Evolutionary conservation across 768 basidiomycete species (phyloP), one percentile per base, ranked within the genome.

Genomic region (Suillus decipiens): DNA sequence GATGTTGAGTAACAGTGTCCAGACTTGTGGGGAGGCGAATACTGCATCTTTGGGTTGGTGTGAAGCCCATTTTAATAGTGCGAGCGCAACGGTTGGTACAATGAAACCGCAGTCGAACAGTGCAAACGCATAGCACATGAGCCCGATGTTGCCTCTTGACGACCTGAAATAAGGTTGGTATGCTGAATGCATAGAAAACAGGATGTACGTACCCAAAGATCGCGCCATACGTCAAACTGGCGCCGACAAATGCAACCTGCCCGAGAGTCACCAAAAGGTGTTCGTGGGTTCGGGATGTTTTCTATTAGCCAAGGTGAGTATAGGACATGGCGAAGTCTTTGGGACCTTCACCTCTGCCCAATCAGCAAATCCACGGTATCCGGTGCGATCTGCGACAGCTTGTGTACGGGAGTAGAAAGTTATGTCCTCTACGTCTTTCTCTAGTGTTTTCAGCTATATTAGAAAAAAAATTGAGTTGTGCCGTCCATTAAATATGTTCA

Each of bases 71-170:
- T 54, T 60, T 28, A 71, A 60, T 10, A 65, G 36, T n/a, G 66
- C 14, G 47, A 69, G 65, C 33, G 69, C 53, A 42, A 71, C 61
- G 39, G 66, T 70, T 11, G 72, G 71, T 3, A 73, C 55, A 19
- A 72, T 63, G 50, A 73, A 73, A 33, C 72, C 72, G 15, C 61
- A 62, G 57, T 61, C 66, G 62, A 73, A 73, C 57, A 73, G 69
- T 43, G 70, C 72, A 67, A 73, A 73, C 22, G 64, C 67, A 60
- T 70, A 72, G 59, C 66, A 70, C 72, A 73, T 69, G 24, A 73
- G 66, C 15, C 61, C 68, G 22, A 71, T 60, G 59, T 72, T 57
- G 50, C 72, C 69, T 59, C 72, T 62, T 5, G 63, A 63, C 31
- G 70, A 61, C 37, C 70, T 68, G 56, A 54, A 17, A 51, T 53